A percentile compares a stretch with the other conserved stretches of the same genome.
Conservation (phyloP, 495 filamentous ascomycete genomes). For the Talaromyces wortmannii region DNA sequence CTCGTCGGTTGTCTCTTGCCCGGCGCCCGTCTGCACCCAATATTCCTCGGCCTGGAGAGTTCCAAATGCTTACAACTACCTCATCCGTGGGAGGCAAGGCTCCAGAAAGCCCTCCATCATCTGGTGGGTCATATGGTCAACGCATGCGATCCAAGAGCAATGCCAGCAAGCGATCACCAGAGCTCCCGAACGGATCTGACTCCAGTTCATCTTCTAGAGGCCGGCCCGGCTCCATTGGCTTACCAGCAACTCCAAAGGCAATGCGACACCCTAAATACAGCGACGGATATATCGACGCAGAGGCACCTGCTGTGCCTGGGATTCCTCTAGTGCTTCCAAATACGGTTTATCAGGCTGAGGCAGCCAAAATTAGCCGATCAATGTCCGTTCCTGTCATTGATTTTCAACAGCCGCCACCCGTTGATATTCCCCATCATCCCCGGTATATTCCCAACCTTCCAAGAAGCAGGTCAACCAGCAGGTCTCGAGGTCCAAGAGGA, state of each 20-base stretch:
- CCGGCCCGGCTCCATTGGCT: constrained; percentile 47
- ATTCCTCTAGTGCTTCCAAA: constrained; percentile 56
- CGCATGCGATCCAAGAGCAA: constrained; percentile 27
- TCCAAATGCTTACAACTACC: constrained; percentile 36
- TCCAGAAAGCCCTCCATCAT: constrained; percentile 25
- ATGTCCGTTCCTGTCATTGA: constrained; percentile 70
- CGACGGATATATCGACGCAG: constrained; percentile 47
- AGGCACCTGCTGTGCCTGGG: constrained; percentile 57
- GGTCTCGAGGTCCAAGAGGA: constrained; percentile 24
- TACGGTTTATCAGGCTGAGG: constrained; percentile 59
- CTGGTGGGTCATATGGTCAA: constrained; percentile 34
- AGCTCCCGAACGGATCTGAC: constrained; percentile 36
- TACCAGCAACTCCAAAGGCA: constrained; percentile 78
- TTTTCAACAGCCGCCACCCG: constrained; percentile 35
- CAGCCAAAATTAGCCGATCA: constrained; percentile 50
- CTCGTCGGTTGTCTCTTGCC: constrained; percentile 74
- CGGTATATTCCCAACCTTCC: constrained; percentile 49
- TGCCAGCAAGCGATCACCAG: constrained; percentile 37
- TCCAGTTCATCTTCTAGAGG: constrained; percentile 24
- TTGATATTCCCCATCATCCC: constrained; percentile 47
- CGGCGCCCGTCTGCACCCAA: constrained; percentile 69
- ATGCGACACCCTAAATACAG: constrained; percentile 72
- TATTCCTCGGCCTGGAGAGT: constrained; percentile 71
- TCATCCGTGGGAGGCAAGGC: constrained; percentile 5
- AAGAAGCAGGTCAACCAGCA: constrained; percentile 38